Evolutionary conservation across 163 green algal species (phyloP).

Genomic region (Chloroidium sp.): DNA sequence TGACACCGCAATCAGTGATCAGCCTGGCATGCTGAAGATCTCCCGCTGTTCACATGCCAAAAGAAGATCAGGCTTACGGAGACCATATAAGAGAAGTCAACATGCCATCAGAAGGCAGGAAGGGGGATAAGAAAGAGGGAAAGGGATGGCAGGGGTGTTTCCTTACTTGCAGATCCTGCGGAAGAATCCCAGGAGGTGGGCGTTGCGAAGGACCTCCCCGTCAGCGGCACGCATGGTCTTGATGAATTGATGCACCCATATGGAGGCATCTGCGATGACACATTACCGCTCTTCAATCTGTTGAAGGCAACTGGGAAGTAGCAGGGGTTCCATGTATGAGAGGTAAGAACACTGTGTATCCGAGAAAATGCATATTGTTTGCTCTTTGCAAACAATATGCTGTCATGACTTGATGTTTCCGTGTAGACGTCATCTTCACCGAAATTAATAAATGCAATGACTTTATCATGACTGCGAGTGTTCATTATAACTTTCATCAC

Average conservation of each 20-base stretch:
- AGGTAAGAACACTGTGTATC: background rate
- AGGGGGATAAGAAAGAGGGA: no score
- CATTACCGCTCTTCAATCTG: background rate
- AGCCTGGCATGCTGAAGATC: background rate
- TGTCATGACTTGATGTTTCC: no score
- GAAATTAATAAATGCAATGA: no score
- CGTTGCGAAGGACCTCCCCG: slow-evolving; percentile 86
- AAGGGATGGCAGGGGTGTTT: background rate
- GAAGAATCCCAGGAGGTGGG: slow-evolving; percentile 95
- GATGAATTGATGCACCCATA: slow-evolving; percentile 97
- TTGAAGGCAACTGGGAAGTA: background rate
- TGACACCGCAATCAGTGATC: background rate
- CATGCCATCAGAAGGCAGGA: no score
- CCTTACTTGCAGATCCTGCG: slow-evolving; percentile 75
- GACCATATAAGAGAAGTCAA: no score
- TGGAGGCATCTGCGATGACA: slow-evolving; percentile 79
- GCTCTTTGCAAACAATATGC: no score
- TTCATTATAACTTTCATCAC: no score
- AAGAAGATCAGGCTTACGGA: no score
- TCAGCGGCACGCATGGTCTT: slow-evolving; percentile 88
- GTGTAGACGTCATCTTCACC: no score
- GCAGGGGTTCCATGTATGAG: background rate
- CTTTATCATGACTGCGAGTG: no score
- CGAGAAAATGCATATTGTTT: background rate
- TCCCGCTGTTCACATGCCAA: background rate